Evolutionary conservation across 345 rosid species (phyloP).

Genomic region (Fremontodendron californicum): DNA sequence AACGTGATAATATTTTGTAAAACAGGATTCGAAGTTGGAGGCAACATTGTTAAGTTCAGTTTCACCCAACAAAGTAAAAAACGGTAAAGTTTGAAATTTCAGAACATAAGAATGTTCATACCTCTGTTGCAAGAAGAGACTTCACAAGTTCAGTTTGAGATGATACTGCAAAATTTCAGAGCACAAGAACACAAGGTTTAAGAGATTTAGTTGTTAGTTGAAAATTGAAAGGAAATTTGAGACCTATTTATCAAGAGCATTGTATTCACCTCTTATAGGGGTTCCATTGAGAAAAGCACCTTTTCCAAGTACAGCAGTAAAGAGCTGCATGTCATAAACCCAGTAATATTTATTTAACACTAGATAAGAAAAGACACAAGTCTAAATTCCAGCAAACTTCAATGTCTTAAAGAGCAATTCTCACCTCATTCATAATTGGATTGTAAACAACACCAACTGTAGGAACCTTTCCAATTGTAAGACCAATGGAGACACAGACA

Average conservation of each 20-base stretch:
- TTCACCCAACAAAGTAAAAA: background rate
- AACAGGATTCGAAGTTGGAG: background rate
- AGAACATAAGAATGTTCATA: slow-evolving; percentile 18
- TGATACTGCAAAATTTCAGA: slow-evolving; percentile 52
- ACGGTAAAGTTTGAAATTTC: background rate
- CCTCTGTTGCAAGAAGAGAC: slow-evolving; percentile 86
- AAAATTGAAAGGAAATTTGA: background rate
- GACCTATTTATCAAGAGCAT: background rate
- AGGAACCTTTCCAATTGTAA: slow-evolving; percentile 74
- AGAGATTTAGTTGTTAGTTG: background rate
- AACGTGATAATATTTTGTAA: background rate
- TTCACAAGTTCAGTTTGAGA: slow-evolving; percentile 68
- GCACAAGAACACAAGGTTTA: slow-evolving; percentile 9
- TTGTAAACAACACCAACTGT: slow-evolving; percentile 84
- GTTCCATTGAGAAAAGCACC: slow-evolving; percentile 83
- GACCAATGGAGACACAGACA: slow-evolving; percentile 88
- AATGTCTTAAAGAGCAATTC: slow-evolving; percentile 4
- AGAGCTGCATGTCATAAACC: slow-evolving; percentile 48
- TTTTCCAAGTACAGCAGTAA: slow-evolving; percentile 61
- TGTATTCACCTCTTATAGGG: slow-evolving; percentile 61
- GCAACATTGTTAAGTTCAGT: background rate
- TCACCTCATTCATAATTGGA: slow-evolving; percentile 91
- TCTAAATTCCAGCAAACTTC: background rate
- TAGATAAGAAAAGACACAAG: background rate
- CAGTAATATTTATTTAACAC: background rate